Percentiles rank a stretch among this genome's conserved stretches.
phyloP scores from a whole-genome alignment of 257 asterid species.

The Nyctanthes arbortristis region DNA sequence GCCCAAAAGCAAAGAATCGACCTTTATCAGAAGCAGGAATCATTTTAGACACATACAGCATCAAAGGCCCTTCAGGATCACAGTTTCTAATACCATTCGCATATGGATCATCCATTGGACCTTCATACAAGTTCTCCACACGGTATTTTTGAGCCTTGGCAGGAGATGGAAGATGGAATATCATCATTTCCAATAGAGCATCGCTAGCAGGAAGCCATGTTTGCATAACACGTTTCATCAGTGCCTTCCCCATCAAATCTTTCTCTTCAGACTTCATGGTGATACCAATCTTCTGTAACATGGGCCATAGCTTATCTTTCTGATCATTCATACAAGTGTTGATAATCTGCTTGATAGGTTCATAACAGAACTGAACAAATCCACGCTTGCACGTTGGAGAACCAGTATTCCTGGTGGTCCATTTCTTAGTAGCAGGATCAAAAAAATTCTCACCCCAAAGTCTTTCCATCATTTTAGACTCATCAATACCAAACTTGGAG shows the following conservation, averaged over 20 bases:
- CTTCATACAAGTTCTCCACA: conserved; percentile 17
- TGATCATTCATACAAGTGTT: conserved; percentile 18
- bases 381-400: conserved; percentile 13
- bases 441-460: conserved; percentile 19
- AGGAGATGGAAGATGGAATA: conserved; percentile 18
- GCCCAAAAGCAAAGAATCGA: neutral
- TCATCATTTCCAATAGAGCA: conserved; percentile 17
- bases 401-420: conserved; percentile 13
- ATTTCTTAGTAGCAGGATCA: conserved; percentile 17
- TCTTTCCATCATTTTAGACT: conserved; percentile 16
- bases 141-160: conserved; percentile 13
- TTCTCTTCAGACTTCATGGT: neutral
- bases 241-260: neutral
- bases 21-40: neutral
- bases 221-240: neutral
- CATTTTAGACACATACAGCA: conserved; percentile 8
- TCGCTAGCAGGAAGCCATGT: conserved; percentile 8
- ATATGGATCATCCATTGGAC: conserved; percentile 12
- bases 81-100: conserved; percentile 12
- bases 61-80: conserved; percentile 16
- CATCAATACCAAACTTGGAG: conserved; percentile 14
- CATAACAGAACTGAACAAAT: neutral
- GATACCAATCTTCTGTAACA: conserved; percentile 16
- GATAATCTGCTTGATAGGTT: conserved; percentile 15
- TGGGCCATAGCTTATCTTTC: conserved; percentile 18